These are phyloP conservation scores for Pterocarpus macrocarpus DNA, from an alignment of 306 rosid species.

Conservation along the genomic window DNA sequence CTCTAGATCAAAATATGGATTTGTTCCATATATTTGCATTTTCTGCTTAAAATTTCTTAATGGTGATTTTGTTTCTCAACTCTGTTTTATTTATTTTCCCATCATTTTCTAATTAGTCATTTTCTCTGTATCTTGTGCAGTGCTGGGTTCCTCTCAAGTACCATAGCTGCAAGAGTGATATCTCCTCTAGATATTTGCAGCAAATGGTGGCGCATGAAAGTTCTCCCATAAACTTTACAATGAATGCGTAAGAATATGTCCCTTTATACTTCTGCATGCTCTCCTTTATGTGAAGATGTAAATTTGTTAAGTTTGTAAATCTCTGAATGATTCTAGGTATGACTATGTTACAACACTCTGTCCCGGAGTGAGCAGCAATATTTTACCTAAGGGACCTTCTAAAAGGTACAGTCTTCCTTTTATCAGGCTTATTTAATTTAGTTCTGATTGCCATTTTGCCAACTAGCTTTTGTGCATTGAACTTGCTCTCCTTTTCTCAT, in stretches of 20 bases:
- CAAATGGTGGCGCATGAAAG: conserved; percentile 70
- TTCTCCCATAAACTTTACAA: conserved; percentile 72
- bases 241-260: conserved; percentile 70
- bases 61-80: conserved; percentile 15
- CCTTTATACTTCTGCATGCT: conserved; percentile 18
- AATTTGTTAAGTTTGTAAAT: conserved; percentile 39
- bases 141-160: conserved; percentile 85
- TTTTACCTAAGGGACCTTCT: conserved; percentile 64
- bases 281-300: conserved; percentile 2
- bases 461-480: conserved; percentile 38
- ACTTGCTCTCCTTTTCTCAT: background rate
- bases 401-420: conserved; percentile 62
- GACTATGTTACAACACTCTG: conserved; percentile 80
- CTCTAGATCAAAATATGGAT: conserved; percentile 1
- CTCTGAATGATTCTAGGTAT: conserved; percentile 58
- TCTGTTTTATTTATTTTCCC: background rate
- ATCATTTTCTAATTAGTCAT: conserved; percentile 12
- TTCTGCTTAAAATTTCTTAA: background rate
- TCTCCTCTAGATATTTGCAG: conserved; percentile 69
- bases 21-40: conserved; percentile 2
- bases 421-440: conserved; percentile 14
- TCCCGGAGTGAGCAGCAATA: conserved; percentile 65
- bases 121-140: conserved; percentile 57
- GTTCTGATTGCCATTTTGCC: conserved; percentile 10
- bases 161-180: conserved; percentile 80